Evolutionary conservation across 2,329 filamentous ascomycete species (phyloP).

Genomic region (Fonsecaea erecta): DNA sequence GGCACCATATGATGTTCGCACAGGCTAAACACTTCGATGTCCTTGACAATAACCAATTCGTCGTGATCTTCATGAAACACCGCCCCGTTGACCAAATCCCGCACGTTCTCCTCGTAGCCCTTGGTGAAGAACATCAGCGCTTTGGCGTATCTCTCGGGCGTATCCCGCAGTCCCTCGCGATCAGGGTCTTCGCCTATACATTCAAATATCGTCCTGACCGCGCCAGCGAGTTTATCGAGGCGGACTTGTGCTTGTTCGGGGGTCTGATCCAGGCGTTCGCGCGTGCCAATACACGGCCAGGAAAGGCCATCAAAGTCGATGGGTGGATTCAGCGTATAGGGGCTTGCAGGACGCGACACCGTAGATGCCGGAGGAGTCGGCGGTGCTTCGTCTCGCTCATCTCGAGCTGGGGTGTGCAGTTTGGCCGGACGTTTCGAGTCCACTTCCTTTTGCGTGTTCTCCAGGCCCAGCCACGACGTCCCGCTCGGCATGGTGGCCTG

Average conservation of each 20-base stretch:
- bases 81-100: slow-evolving; percentile 88
- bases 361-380: slow-evolving; percentile 59
- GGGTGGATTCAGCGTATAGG: slow-evolving; percentile 55
- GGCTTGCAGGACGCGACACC: slow-evolving; percentile 55
- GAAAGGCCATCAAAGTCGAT: slow-evolving; percentile 59
- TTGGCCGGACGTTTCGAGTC: slow-evolving; percentile 23
- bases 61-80: slow-evolving; percentile 97
- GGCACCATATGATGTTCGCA: slow-evolving; percentile 98
- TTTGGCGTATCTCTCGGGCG: slow-evolving; percentile 87
- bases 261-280: slow-evolving; percentile 60
- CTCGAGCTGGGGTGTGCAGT: slow-evolving; percentile 57
- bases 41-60: slow-evolving; percentile 96
- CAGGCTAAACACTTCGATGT: slow-evolving; percentile 91
- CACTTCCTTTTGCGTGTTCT: slow-evolving; percentile 30
- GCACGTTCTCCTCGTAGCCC: slow-evolving; percentile 93
- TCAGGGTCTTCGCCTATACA: slow-evolving; percentile 70
- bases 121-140: slow-evolving; percentile 95
- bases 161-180: slow-evolving; percentile 66
- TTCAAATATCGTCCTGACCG: slow-evolving; percentile 67
- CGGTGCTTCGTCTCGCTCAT: slow-evolving; percentile 57
- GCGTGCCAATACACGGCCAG: slow-evolving; percentile 57
- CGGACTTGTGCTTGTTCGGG: slow-evolving; percentile 63
- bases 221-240: slow-evolving; percentile 65
- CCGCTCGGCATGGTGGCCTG: slow-evolving; percentile 20
- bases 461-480: slow-evolving; percentile 29